Percentiles rank a stretch among this genome's conserved stretches.
Evolutionary conservation across 2,329 filamentous ascomycete species (phyloP).

Genomic region (Alternaria infectoria): DNA sequence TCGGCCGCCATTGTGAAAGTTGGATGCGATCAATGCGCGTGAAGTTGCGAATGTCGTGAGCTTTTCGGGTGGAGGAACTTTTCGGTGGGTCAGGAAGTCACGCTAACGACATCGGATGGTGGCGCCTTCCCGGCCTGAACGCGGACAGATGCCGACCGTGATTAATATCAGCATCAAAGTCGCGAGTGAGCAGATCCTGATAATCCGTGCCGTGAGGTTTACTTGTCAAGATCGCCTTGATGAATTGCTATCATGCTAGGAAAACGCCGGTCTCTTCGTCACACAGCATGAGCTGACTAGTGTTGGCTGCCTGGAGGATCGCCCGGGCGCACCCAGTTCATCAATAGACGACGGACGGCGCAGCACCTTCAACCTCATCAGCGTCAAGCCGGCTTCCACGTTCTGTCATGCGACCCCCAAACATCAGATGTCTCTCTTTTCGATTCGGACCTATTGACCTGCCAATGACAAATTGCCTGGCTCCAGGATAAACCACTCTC

Average conservation of each 20-base stretch:
- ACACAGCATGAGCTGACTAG: conserved; percentile 3
- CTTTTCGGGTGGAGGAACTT: conserved; percentile 24
- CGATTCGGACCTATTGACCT: neutral
- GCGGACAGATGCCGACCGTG: conserved; percentile 10
- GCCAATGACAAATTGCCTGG: conserved; percentile 10
- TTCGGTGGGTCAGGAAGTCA: conserved; percentile 24
- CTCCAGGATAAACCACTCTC: conserved; percentile 22
- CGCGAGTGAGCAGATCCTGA: neutral
- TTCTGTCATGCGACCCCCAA: conserved; percentile 23
- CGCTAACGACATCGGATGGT: conserved; percentile 15
- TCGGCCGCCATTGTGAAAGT: conserved; percentile 75
- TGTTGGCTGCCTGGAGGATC: conserved; percentile 26
- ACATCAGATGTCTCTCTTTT: conserved; percentile 1
- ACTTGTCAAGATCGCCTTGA: neutral
- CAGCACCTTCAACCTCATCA: conserved; percentile 20
- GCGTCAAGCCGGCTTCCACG: conserved; percentile 15
- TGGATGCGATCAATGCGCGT: conserved; percentile 15
- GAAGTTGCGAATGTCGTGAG: conserved; percentile 15
- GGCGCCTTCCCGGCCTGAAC: conserved; percentile 11
- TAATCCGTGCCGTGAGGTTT: neutral
- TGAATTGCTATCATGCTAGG: neutral
- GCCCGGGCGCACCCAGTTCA: conserved; percentile 29
- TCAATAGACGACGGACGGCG: conserved; percentile 18
- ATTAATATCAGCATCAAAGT: conserved; percentile 1
- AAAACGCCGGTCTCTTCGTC: neutral